A percentile compares a stretch with the other conserved stretches of the same genome.
phyloP scores from a whole-genome alignment of 257 asterid genomes.

The Anisodus acutangulus region DNA sequence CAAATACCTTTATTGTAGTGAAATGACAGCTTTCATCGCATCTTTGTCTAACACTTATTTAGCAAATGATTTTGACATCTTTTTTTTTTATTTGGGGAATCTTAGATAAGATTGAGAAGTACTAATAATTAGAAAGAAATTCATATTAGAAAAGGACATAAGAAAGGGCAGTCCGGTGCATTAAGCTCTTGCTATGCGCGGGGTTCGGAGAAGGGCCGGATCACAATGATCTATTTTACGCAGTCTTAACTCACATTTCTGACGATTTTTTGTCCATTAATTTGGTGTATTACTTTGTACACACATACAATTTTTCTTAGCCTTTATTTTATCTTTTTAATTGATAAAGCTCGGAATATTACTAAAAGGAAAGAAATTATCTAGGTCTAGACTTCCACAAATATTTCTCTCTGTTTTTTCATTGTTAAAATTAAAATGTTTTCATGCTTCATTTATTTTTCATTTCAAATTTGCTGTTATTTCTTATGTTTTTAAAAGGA shows the following conservation, averaged over 20 bases:
- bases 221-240: too few species aligned
- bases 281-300: background rate
- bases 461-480: background rate
- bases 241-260: too few species aligned
- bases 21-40: background rate
- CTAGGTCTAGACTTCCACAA: background rate
- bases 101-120: background rate
- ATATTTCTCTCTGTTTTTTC: background rate
- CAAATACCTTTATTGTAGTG: too few species aligned
- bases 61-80: slow-evolving; percentile 11
- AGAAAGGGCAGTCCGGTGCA: background rate
- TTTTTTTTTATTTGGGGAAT: background rate
- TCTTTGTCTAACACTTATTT: background rate
- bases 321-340: too few species aligned
- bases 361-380: background rate
- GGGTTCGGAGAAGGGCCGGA: too few species aligned
- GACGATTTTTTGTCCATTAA: background rate
- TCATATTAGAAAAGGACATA: too few species aligned
- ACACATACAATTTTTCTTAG: background rate
- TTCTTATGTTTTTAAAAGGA: background rate
- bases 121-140: background rate
- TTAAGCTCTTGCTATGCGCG: too few species aligned
- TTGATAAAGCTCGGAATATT: background rate
- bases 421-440: background rate
- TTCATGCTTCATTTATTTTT: background rate